A percentile compares a stretch with the other conserved stretches of the same genome.
phyloP scores from a whole-genome alignment of 495 filamentous ascomycete species.

The Poronia punctata region DNA sequence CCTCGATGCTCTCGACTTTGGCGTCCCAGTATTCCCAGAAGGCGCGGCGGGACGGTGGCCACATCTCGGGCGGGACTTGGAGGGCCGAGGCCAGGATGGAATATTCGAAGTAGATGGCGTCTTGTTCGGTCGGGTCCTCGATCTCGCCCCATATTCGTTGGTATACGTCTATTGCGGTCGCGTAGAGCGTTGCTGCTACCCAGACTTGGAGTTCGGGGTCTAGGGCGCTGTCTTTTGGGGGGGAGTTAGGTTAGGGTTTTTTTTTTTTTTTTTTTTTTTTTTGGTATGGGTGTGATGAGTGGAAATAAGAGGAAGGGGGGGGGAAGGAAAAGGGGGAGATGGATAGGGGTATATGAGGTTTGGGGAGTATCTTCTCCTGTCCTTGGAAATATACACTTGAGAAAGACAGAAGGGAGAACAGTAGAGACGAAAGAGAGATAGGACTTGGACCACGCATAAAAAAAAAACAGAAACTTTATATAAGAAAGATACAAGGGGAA shows the following conservation, averaged over 20 bases:
- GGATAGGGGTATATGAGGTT: too few species aligned
- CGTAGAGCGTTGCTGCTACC: constrained; percentile 38
- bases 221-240: constrained; percentile 29
- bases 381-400: too few species aligned
- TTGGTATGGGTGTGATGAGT: too few species aligned
- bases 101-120: constrained; percentile 30
- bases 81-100: constrained; percentile 30
- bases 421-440: too few species aligned
- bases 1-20: constrained; percentile 23
- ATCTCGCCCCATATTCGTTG: constrained; percentile 29
- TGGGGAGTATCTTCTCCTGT: too few species aligned
- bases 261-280: too few species aligned
- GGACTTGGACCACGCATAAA: too few species aligned
- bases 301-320: too few species aligned
- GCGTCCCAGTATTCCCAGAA: constrained; percentile 40
- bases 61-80: constrained; percentile 29
- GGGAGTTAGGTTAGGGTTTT: not conserved
- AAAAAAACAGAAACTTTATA: not conserved
- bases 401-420: too few species aligned
- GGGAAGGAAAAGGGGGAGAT: too few species aligned
- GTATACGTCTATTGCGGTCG: constrained; percentile 28
- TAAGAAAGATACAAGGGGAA: not conserved
- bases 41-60: constrained; percentile 25
- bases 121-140: constrained; percentile 13
- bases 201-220: constrained; percentile 34